phyloP scores from a whole-genome alignment of 1,139 yeast species.

The Candida tropicalis region DNA sequence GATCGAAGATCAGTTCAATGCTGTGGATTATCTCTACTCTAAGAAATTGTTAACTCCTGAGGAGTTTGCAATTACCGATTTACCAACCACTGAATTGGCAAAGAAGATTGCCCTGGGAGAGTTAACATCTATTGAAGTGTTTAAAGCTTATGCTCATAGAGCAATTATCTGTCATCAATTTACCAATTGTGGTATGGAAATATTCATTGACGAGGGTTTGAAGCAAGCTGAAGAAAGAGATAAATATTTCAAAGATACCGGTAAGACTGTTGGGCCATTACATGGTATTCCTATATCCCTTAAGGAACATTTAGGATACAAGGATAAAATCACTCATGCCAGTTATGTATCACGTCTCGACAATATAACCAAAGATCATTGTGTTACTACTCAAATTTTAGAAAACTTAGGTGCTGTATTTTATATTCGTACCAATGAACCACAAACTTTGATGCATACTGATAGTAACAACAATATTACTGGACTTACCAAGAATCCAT shows the following conservation, averaged over 20 bases:
- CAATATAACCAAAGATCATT: slow-evolving; percentile 51
- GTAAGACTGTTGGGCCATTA: slow-evolving; percentile 69
- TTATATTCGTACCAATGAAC: slow-evolving; percentile 48
- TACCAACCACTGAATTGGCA: slow-evolving; percentile 39
- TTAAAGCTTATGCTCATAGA: slow-evolving; percentile 53
- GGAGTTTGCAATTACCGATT: slow-evolving; percentile 52
- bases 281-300: slow-evolving; percentile 81
- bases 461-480: slow-evolving; percentile 44
- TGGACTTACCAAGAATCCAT: slow-evolving; percentile 44
- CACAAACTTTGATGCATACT: slow-evolving; percentile 53
- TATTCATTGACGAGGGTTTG: slow-evolving; percentile 39
- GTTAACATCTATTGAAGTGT: slow-evolving; percentile 47
- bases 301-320: slow-evolving; percentile 69
- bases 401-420: slow-evolving; percentile 70
- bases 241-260: slow-evolving; percentile 47
- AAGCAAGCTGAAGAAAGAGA: slow-evolving; percentile 37
- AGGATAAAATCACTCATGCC: slow-evolving; percentile 61
- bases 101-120: slow-evolving; percentile 36
- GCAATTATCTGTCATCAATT: slow-evolving; percentile 43
- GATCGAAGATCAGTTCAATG: slow-evolving; percentile 44
- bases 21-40: slow-evolving; percentile 45
- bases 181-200: slow-evolving; percentile 38
- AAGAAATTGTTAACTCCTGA: slow-evolving; percentile 43
- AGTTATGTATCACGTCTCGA: slow-evolving; percentile 60
- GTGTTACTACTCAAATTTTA: slow-evolving; percentile 53